These are phyloP conservation scores for Tuber microsphaerosporum DNA, from an alignment of 495 filamentous ascomycete species.

Conservation along the genomic window DNA sequence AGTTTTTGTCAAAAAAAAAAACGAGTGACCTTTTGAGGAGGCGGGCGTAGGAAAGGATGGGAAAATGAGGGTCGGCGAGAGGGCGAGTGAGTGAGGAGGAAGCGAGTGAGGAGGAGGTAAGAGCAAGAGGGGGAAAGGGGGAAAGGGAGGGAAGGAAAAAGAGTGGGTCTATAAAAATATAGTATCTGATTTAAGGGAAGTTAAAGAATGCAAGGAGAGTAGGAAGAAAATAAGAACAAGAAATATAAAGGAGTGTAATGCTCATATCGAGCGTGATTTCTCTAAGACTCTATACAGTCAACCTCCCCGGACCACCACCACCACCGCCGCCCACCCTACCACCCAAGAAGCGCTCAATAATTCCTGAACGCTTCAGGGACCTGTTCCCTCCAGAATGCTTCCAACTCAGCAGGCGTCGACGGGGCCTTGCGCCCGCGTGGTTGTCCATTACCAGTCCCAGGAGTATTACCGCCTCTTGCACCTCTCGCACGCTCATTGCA, in stretches of 20 bases:
- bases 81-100: no score
- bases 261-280: background rate
- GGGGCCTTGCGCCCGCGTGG: background rate
- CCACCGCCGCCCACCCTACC: background rate
- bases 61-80: no score
- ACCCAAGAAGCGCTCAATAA: background rate
- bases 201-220: background rate
- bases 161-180: background rate
- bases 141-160: background rate
- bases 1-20: background rate
- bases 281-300: background rate
- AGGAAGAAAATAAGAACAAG: background rate
- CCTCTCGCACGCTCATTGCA: background rate
- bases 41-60: no score
- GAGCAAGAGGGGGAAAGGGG: no score
- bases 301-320: background rate
- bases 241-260: background rate
- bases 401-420: conserved; percentile 15
- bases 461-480: background rate
- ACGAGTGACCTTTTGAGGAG: background rate
- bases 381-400: conserved; percentile 32
- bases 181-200: background rate
- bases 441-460: background rate
- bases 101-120: background rate
- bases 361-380: conserved; percentile 25